Base-by-base conservation (phyloP, 345 rosid species). In the Citrus reticulata region DNA sequence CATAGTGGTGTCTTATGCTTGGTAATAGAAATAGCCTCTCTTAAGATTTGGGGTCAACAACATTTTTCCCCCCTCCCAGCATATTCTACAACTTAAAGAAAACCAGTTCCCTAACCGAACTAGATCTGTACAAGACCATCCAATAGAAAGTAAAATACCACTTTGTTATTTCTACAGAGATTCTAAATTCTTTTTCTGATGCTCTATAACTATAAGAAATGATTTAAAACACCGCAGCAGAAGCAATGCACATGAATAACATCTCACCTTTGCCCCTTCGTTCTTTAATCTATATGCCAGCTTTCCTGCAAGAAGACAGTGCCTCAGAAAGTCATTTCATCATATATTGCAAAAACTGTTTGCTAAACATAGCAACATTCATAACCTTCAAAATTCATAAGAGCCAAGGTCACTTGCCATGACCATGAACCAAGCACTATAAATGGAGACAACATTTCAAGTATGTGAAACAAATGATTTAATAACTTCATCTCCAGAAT, bases 221-320 rank as follows among this genome's bases (percentile, higher is more conserved):
- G 34, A 70, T 60, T 7, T 70, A 58, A 73, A 66, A 46, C 63
- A 69, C 35, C 46, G 73, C 61, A 69, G 42, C 68, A 37, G 66
- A 83, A 62, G 40, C 51, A 80, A 62, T 64, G 34, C 20, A 39
- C 59, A 29, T 10, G 67, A 61, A 34, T 64, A 75, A 80, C 61
- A 77, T 70, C 83, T 81, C 83, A 96, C 99, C 91, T 90, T 94
- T 25, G 88, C 91, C 73, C 95, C 97, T 87, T 91, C 95, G 6
- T 85, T 91, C 90, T 94, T 94, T 82, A 96, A 76, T 81, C 93
- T 90, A 85, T 91, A 84, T 77, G 99, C 97, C 81, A 96, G 90
- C 86, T 96, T 96, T 75, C 98, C 99, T 96, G 92, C 79, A 84
- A 83, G 59, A 32, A 64, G 68, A 64, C 49, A 59, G 73, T 55